Percentiles rank a stretch among this genome's conserved stretches.
These are phyloP conservation scores for Tephrocybe rancida DNA, from an alignment of 768 basidiomycete species.

Conservation along the genomic window DNA sequence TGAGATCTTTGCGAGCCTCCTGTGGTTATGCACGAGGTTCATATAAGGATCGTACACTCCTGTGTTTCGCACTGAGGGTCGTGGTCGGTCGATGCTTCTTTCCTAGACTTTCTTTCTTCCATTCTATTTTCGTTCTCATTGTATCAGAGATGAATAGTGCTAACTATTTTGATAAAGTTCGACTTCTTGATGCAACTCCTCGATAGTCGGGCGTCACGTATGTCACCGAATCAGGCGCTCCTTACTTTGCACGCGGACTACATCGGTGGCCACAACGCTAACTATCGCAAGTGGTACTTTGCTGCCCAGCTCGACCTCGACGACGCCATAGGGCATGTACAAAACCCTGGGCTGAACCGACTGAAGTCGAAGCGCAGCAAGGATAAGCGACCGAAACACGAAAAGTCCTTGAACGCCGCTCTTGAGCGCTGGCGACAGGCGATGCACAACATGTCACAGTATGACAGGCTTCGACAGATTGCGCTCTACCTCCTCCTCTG, in stretches of 20 bases:
- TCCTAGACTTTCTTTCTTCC: background rate
- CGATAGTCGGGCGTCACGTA: slow-evolving; percentile 94
- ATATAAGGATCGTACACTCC: background rate
- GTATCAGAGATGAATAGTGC: background rate
- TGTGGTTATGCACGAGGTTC: background rate
- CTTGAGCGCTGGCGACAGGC: slow-evolving; percentile 94
- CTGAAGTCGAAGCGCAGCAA: slow-evolving; percentile 68
- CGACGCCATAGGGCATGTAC: slow-evolving; percentile 90
- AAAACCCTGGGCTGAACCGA: slow-evolving; percentile 88
- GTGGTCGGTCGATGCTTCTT: background rate
- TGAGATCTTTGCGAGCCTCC: background rate
- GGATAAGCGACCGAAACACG: slow-evolving; percentile 52
- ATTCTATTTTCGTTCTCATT: slow-evolving; percentile 2
- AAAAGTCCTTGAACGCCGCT: slow-evolving; percentile 76
- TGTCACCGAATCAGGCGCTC: slow-evolving; percentile 95
- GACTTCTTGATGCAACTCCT: slow-evolving; percentile 98
- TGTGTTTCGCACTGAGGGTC: background rate
- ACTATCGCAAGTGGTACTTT: slow-evolving; percentile 99
- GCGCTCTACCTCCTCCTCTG: slow-evolving; percentile 95
- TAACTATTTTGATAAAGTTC: slow-evolving; percentile 52
- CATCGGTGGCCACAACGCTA: slow-evolving; percentile 97
- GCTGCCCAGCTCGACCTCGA: slow-evolving; percentile 98
- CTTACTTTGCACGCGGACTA: slow-evolving; percentile 98
- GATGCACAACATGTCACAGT: slow-evolving; percentile 99
- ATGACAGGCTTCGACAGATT: slow-evolving; percentile 95